Percentiles rank a stretch among this genome's conserved stretches.
phyloP scores from a whole-genome alignment of 345 rosid genomes.

The Euphorbia peplus region DNA sequence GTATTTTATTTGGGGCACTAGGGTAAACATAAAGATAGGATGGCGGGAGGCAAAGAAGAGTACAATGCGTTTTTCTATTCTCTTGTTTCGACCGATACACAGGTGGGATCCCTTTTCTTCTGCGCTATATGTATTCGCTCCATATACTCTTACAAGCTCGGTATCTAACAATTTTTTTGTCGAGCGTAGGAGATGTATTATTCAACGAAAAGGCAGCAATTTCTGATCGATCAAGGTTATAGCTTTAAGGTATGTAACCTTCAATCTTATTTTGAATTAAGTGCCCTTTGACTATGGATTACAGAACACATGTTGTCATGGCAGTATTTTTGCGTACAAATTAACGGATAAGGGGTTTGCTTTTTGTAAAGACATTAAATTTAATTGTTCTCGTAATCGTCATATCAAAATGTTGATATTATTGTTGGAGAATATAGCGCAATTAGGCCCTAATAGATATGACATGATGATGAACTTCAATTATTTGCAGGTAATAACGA shows the following conservation, averaged over 20 bases:
- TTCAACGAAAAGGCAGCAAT: constrained; percentile 92
- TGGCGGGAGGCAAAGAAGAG: constrained; percentile 99
- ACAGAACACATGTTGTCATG: not conserved
- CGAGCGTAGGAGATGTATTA: constrained; percentile 80
- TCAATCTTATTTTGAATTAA: not conserved
- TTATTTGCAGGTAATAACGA: constrained; percentile 63
- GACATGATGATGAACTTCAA: constrained; percentile 8
- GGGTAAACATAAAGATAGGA: constrained; percentile 95
- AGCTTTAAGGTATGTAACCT: constrained; percentile 65
- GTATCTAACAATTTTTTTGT: not conserved
- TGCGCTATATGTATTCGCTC: not conserved
- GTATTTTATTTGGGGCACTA: constrained; percentile 21
- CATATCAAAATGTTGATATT: not conserved
- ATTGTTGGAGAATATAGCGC: not conserved
- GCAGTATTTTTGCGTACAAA: not conserved
- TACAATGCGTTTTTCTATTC: constrained; percentile 97
- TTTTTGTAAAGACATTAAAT: too few relatives aligned
- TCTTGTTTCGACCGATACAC: constrained; percentile 93
- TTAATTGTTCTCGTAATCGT: too few relatives aligned
- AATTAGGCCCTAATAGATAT: not conserved
- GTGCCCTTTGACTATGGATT: not conserved
- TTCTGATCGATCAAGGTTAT: constrained; percentile 91
- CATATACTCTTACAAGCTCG: not conserved
- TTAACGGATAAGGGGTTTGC: not conserved
- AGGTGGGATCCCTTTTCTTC: constrained; percentile 38